Conservation (phyloP, 2,329 filamentous ascomycete genomes). For the Aspergillus fischeri region DNA sequence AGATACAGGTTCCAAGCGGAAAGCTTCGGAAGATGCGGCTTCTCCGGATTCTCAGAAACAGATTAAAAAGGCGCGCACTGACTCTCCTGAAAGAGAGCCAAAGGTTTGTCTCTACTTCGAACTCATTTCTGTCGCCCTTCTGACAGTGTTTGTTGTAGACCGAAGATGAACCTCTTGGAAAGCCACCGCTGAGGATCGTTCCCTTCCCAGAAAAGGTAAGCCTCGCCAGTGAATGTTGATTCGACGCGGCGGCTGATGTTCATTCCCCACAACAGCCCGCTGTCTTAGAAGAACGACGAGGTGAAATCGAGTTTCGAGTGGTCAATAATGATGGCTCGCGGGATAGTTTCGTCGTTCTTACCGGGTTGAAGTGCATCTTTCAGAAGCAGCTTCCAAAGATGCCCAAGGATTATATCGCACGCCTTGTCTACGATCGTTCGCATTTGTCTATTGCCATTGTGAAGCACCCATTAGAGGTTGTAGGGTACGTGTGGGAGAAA, state of each 20-base stretch:
- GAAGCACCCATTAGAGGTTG: constrained; percentile 92
- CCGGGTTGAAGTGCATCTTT: constrained; percentile 94
- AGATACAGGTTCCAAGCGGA: constrained; percentile 41
- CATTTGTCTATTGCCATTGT: constrained; percentile 96
- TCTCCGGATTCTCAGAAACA: constrained; percentile 41
- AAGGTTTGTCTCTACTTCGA: constrained; percentile 21
- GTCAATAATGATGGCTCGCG: constrained; percentile 92
- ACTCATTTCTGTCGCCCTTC: background rate
- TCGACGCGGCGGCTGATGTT: background rate
- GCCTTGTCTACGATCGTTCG: constrained; percentile 93
- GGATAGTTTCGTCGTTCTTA: constrained; percentile 89
- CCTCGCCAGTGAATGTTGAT: background rate
- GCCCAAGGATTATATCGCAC: constrained; percentile 98
- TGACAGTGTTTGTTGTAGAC: constrained; percentile 28
- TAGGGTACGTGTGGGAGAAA: constrained; percentile 49
- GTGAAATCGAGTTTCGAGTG: constrained; percentile 93
- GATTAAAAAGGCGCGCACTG: constrained; percentile 48
- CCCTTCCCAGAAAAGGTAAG: constrained; percentile 84
- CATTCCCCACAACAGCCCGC: constrained; percentile 57
- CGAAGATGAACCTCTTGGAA: constrained; percentile 38
- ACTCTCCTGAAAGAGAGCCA: constrained; percentile 38
- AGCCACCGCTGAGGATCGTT: constrained; percentile 59
- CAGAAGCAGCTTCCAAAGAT: constrained; percentile 98
- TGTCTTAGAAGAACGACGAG: constrained; percentile 86
- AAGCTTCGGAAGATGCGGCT: constrained; percentile 47